Base-by-base conservation (phyloP, 208 protist species). In the Trypanosoma scelopori region DNA sequence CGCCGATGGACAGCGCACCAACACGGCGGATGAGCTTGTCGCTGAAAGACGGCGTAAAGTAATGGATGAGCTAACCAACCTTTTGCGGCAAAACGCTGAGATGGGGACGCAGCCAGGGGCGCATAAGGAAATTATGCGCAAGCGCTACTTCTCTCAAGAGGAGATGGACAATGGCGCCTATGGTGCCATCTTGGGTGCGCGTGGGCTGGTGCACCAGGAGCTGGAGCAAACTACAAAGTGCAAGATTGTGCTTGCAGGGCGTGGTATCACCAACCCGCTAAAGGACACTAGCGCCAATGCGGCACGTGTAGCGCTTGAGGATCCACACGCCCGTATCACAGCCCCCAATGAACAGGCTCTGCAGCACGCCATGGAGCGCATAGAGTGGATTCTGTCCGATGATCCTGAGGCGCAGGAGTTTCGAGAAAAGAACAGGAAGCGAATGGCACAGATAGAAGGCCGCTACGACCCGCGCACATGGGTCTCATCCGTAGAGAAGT, bases 301-400 rank as follows among this genome's bases (percentile, higher is more conserved):
- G 15, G 86, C 80, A 5, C 57, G 74, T 32, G 51, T 89, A 46
- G 85, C 91, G 11, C 57, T 94, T 37, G 89, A 95, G 71, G 91
- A 97, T 43, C 91, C 93, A 41, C 93, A 97, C 60, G 85, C 84
- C 22, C 85, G 89, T 59, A 95, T 97, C 60, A 96, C 87, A 3
- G 93, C 91, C 15, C 80, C 85, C 9, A 91, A 71, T 45, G 93
- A 97, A 59, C 76, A 84, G 55, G 90, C 93, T 47, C 73, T 97
- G 52, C 87, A 96, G 55, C 82, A 75, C 42, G 89, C 87, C 18
- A 82, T 88, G 20, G 85, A 96, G 73, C 78, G 81, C 55, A 92
- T 97, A 62, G 91, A 97, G 80, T 96, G 89, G 85, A 96, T 97
- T 68, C 58, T 97, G 6, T 95, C 89, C 27, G 91, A 97, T 55